phyloP scores from a whole-genome alignment of 2,329 filamentous ascomycete genomes.

The Sphaerostilbella broomeana region DNA sequence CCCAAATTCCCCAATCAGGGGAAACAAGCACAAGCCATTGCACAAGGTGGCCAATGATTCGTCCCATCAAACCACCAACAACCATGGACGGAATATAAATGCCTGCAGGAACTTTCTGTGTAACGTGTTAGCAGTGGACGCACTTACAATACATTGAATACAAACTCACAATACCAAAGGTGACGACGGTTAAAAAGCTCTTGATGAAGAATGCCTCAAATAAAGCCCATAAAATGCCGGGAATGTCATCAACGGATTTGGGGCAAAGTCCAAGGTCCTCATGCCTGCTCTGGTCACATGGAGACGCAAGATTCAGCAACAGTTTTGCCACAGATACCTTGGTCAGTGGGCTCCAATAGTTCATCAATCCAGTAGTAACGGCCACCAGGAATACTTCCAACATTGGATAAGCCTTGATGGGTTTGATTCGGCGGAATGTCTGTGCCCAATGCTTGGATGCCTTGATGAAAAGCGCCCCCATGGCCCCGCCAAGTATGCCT shows the following conservation, averaged over 20 bases:
- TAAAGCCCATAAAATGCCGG: conserved; percentile 64
- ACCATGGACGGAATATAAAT: conserved; percentile 99
- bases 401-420: conserved; percentile 78
- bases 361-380: conserved; percentile 71
- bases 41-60: conserved; percentile 76
- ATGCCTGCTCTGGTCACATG: conserved; percentile 67
- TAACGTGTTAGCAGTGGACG: conserved; percentile 7
- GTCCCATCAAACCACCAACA: conserved; percentile 84
- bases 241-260: conserved; percentile 64
- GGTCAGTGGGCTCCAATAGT: conserved; percentile 91
- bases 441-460: conserved; percentile 85
- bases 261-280: conserved; percentile 73
- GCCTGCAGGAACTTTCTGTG: conserved; percentile 80
- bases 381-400: conserved; percentile 87
- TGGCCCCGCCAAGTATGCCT: conserved; percentile 74
- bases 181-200: conserved; percentile 77
- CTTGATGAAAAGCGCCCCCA: conserved; percentile 94
- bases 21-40: conserved; percentile 74
- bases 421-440: conserved; percentile 71
- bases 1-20: conserved; percentile 67
- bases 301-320: conserved; percentile 81
- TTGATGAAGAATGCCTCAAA: conserved; percentile 82
- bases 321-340: conserved; percentile 86
- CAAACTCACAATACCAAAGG: conserved; percentile 71
- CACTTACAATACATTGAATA: not conserved